Evolutionary conservation across 2,329 filamentous ascomycete species (phyloP), one percentile per base, ranked within the genome.

Genomic region (Claviceps fusiformis): DNA sequence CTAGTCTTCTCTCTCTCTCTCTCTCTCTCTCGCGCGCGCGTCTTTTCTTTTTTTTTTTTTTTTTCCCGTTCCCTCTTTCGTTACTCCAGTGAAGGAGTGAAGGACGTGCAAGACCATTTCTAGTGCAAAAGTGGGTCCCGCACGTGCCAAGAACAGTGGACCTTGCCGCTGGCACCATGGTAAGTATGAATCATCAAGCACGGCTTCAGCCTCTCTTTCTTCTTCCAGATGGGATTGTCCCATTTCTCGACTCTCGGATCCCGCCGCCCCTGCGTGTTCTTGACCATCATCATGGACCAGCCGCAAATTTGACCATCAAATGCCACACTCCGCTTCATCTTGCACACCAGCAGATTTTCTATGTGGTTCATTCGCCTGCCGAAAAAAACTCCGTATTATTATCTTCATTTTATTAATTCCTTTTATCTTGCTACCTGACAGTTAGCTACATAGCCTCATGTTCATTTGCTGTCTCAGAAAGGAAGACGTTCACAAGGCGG

Each of bases 81-180:
- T 24, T 24, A 24, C 24, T 61, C 60, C 55, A 35, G 47, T 41
- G 37, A 41, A 56, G 50, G 35, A 53, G 57, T 55, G 57, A 54
- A 61, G 59, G 58, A 59, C 24, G 49, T 33, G 24, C 44, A 61
- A 61, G 43, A 59, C 24, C 24, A 24, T 24, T 24, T 24, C 60
- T 57, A 24, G 49, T 33, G 24, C 43, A 61, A 61, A 45, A 59
- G 63, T 65, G 66, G 64, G 58, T 58, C 52, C 27, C 54, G 59
- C 66, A 68, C 65, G 66, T 68, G 66, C 66, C 9, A 37, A 11
- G 35, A 37, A 37, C 8, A 13, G 9, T 37, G 8, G 3, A 13
- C 11, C 19, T 24, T 24, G 9, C 47, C 46, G 19, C 19, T 19
- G 19, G 19, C 19, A 19, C 19, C 19, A 19, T 19, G 19, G 19